Evolutionary conservation across 495 filamentous ascomycete species (phyloP).

Genomic region (Hypoxylon cercidicola): DNA sequence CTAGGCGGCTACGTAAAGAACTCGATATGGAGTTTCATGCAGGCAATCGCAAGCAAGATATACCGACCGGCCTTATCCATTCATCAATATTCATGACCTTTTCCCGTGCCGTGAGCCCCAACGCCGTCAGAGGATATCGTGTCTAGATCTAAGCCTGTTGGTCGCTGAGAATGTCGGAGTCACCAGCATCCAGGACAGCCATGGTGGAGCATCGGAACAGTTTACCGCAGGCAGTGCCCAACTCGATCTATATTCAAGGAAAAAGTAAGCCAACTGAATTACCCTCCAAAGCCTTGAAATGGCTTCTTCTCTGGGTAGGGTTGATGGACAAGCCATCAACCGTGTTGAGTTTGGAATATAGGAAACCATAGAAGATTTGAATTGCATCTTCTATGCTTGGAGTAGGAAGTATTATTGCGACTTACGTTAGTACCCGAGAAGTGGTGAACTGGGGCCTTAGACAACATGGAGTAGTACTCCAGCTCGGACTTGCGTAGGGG

Average conservation of each 20-base stretch:
- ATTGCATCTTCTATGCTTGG: constrained; percentile 27
- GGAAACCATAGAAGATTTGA: constrained; percentile 22
- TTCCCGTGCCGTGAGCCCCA: constrained; percentile 48
- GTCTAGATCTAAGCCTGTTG: constrained; percentile 63
- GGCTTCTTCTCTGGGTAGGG: constrained; percentile 83
- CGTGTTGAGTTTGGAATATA: constrained; percentile 1
- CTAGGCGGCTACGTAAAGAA: constrained; percentile 30
- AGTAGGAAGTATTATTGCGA: constrained; percentile 37
- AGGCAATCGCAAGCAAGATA: constrained; percentile 19
- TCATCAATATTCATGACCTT: constrained; percentile 32
- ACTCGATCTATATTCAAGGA: constrained; percentile 78
- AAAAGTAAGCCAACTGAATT: constrained; percentile 62
- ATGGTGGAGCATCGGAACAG: constrained; percentile 92
- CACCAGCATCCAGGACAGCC: constrained; percentile 95
- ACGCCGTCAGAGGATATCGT: constrained; percentile 51
- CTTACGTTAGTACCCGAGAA: constrained; percentile 98
- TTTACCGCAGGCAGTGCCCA: constrained; percentile 90
- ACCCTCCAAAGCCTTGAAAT: constrained; percentile 85
- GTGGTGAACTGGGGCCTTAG: constrained; percentile 94
- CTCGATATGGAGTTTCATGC: constrained; percentile 12
- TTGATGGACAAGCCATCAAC: constrained; percentile 39
- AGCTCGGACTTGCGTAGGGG: constrained; percentile 95
- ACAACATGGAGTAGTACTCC: constrained; percentile 90
- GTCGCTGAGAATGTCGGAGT: constrained; percentile 92
- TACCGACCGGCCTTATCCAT: constrained; percentile 19